These are phyloP conservation scores for Hygrophila difformis DNA, from an alignment of 257 asterid genomes.

Conservation along the genomic window DNA sequence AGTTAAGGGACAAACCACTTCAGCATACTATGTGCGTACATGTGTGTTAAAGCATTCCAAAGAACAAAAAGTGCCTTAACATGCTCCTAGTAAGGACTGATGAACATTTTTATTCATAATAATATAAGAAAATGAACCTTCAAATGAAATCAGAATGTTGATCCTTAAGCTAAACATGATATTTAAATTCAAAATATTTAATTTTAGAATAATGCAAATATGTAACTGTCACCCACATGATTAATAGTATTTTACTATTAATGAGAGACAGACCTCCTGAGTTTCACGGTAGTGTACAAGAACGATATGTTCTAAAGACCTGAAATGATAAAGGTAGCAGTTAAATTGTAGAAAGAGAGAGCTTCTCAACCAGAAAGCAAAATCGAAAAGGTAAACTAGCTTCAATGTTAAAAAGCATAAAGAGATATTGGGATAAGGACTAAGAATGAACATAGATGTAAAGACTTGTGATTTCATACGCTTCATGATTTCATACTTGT, in stretches of 20 bases:
- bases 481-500: constrained; percentile 53
- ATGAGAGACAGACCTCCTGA: constrained; percentile 63
- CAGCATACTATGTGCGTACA: no score
- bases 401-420: constrained; percentile 11
- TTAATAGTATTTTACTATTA: not conserved
- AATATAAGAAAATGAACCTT: no score
- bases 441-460: no score
- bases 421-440: constrained; percentile 8
- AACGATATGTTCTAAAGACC: constrained; percentile 86
- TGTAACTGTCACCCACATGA: constrained; percentile 11
- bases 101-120: no score
- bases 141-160: no score
- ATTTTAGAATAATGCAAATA: constrained; percentile 7
- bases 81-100: no score
- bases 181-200: not conserved
- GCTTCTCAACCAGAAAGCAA: not conserved
- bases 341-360: not conserved
- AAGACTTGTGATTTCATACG: not conserved
- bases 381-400: not conserved
- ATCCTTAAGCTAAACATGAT: not conserved
- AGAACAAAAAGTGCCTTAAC: no score
- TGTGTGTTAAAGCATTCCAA: no score
- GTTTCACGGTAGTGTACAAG: constrained; percentile 99
- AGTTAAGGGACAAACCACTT: no score
- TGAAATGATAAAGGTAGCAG: constrained; percentile 27